phyloP scores from a whole-genome alignment of 257 asterid genomes.

The Leptodermis oblonga region DNA sequence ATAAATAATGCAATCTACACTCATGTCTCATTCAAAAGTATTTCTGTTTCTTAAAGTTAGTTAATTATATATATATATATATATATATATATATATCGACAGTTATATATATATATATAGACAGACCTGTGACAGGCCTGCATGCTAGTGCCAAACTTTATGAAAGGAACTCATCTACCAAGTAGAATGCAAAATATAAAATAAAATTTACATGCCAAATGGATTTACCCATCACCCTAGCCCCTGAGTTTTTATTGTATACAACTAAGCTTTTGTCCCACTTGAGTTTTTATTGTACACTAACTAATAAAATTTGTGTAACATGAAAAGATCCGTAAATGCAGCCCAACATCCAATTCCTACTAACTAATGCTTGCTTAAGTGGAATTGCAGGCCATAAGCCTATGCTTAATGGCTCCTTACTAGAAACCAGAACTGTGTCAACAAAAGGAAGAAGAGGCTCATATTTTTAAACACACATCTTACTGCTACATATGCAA shows the following conservation, averaged over 20 bases:
- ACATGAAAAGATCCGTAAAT: not conserved
- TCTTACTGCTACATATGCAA: not conserved
- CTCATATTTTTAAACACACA: not conserved
- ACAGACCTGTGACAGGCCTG: not conserved
- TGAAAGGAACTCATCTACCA: not conserved
- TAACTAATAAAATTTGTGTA: not conserved
- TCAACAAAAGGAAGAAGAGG: not conserved
- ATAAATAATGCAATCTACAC: not conserved
- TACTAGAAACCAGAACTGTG: not conserved
- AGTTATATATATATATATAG: too few relatives aligned
- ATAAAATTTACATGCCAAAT: not conserved
- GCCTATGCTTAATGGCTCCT: not conserved
- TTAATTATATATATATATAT: too few relatives aligned
- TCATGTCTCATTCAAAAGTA: not conserved
- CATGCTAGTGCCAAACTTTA: not conserved
- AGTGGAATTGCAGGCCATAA: slow-evolving; percentile 1
- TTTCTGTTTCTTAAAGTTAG: not conserved
- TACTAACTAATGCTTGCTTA: not conserved
- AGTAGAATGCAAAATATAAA: not conserved
- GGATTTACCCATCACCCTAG: not conserved
- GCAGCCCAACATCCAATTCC: not conserved
- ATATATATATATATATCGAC: too few relatives aligned
- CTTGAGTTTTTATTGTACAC: not conserved
- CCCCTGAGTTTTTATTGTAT: too few relatives aligned
- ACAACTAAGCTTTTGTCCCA: too few relatives aligned